Conservation (phyloP, 176 grass and related monocot genomes). For the Zea luxurians region DNA sequence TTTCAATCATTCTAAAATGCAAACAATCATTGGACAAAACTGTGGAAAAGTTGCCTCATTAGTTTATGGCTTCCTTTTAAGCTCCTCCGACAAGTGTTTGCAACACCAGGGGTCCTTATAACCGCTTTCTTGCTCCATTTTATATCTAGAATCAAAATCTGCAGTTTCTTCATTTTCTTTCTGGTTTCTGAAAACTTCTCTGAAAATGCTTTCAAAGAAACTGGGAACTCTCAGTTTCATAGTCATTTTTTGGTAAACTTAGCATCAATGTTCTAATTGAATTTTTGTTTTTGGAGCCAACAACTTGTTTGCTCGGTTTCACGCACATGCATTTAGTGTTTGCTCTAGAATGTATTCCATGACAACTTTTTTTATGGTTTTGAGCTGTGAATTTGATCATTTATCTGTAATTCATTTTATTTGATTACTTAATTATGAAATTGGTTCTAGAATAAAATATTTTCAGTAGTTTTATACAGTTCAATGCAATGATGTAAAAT, state of each 20-base stretch:
- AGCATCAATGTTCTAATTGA: not conserved
- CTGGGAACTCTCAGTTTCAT: not conserved
- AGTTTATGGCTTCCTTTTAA: not conserved
- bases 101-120: not conserved
- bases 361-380: not conserved
- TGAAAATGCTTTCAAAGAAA: slow-evolving; percentile 8
- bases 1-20: slow-evolving; percentile 33
- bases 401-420: not conserved
- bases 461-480: not conserved
- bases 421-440: not conserved
- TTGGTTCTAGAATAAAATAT: not conserved
- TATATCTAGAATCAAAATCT: not conserved
- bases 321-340: not conserved
- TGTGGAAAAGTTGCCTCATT: slow-evolving; percentile 1
- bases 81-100: slow-evolving; percentile 9
- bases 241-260: not conserved
- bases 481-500: not conserved
- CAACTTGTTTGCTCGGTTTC: slow-evolving; percentile 11
- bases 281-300: not conserved
- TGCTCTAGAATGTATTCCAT: not conserved
- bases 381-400: not conserved
- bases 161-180: not conserved
- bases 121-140: not conserved
- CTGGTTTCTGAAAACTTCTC: slow-evolving; percentile 13
- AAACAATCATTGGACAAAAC: slow-evolving; percentile 5